Conservation (phyloP, 2,329 filamentous ascomycete genomes). For the Immersiporthe knoxdaviesiana region DNA sequence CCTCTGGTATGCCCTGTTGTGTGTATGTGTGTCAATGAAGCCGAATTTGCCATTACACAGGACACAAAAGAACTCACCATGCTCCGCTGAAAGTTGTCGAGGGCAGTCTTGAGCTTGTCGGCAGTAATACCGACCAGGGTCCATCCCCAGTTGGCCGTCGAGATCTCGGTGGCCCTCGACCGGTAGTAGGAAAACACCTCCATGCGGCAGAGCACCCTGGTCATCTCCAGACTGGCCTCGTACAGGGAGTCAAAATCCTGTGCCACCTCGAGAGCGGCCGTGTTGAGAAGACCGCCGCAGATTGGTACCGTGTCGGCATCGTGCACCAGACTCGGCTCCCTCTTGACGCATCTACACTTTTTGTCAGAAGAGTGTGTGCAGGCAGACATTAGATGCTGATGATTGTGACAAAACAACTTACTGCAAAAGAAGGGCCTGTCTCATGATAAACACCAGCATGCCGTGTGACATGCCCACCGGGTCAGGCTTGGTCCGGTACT, state of each 20-base stretch:
- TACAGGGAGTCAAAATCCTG: conserved; percentile 23
- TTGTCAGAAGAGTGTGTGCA: no score
- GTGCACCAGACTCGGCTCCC: conserved; percentile 18
- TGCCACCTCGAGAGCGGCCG: conserved; percentile 18
- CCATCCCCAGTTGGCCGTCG: conserved; percentile 22
- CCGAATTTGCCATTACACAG: no score
- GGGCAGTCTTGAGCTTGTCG: conserved; percentile 19
- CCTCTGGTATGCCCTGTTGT: conserved; percentile 19
- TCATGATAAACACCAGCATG: conserved; percentile 25
- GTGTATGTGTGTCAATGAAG: not conserved
- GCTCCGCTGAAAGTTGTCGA: conserved; percentile 23
- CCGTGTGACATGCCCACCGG: conserved; percentile 24
- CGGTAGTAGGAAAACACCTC: conserved; percentile 24
- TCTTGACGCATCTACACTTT: conserved; percentile 13
- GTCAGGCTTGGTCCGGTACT: conserved; percentile 22
- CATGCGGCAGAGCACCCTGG: conserved; percentile 22
- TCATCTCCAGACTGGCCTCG: conserved; percentile 26
- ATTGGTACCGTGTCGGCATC: conserved; percentile 21
- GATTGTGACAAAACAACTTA: not conserved
- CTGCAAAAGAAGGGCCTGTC: conserved; percentile 22
- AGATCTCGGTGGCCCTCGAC: conserved; percentile 24
- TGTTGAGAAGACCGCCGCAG: conserved; percentile 25
- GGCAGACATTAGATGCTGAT: no score
- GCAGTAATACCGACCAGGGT: conserved; percentile 24
- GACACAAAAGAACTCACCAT: conserved; percentile 6